Evolutionary conservation across 495 filamentous ascomycete species (phyloP).

Genomic region (Extremus antarcticus): DNA sequence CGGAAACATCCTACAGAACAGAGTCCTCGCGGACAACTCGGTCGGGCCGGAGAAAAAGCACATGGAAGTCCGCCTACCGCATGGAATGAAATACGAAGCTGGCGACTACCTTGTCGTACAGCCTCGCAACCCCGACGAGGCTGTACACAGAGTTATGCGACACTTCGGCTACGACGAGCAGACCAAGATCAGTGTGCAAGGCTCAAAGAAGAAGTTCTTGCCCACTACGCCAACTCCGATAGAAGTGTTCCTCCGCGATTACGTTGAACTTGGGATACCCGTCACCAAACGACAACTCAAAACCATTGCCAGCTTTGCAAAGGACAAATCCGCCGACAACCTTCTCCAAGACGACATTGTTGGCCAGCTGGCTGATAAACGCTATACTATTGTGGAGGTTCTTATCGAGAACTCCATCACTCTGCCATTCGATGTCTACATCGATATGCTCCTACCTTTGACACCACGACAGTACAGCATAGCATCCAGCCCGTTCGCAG

Average conservation of each 20-base stretch:
- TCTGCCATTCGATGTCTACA: slow-evolving; percentile 50
- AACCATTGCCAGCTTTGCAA: slow-evolving; percentile 30
- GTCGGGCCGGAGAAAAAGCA: slow-evolving; percentile 48
- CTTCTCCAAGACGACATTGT: slow-evolving; percentile 42
- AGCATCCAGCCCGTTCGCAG: slow-evolving; percentile 58
- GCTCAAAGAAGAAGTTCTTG: slow-evolving; percentile 40
- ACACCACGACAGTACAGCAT: slow-evolving; percentile 69
- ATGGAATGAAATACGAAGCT: slow-evolving; percentile 52
- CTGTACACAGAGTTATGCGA: slow-evolving; percentile 43
- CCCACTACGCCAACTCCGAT: slow-evolving; percentile 50
- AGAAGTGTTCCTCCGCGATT: slow-evolving; percentile 50
- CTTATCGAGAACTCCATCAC: slow-evolving; percentile 47
- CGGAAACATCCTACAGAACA: neutral
- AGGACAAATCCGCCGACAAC: slow-evolving; percentile 35
- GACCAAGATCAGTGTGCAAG: slow-evolving; percentile 38
- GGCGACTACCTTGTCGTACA: slow-evolving; percentile 70
- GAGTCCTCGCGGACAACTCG: slow-evolving; percentile 39
- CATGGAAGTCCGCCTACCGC: slow-evolving; percentile 54
- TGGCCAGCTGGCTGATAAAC: slow-evolving; percentile 43
- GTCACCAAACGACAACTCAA: slow-evolving; percentile 43
- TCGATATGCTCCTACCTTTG: slow-evolving; percentile 62
- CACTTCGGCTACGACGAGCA: slow-evolving; percentile 53
- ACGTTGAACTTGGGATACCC: slow-evolving; percentile 62
- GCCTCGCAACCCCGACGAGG: slow-evolving; percentile 53
- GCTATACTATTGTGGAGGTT: slow-evolving; percentile 47